These are phyloP conservation scores for Aureobasidium leucospermi DNA, from an alignment of 2,329 filamentous ascomycete genomes.

Conservation along the genomic window DNA sequence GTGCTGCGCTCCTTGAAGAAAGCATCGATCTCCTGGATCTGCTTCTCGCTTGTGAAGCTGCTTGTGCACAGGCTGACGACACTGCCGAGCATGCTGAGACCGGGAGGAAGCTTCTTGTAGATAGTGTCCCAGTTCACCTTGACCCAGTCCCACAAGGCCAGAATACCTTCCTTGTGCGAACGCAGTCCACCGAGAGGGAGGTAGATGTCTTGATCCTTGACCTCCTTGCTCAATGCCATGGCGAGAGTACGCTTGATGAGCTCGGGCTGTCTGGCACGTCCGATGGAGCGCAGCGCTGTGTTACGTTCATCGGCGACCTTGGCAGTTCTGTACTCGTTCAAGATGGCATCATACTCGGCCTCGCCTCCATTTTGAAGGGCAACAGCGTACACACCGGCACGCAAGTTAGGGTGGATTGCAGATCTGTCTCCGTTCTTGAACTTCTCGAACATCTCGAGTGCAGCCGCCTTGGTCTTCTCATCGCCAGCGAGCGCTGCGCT, in stretches of 20 bases:
- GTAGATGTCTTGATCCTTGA: conserved; percentile 93
- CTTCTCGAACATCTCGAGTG: conserved; percentile 84
- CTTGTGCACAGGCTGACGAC: conserved; percentile 77
- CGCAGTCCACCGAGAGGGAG: conserved; percentile 75
- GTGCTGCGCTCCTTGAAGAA: conserved; percentile 82
- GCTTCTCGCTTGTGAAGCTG: conserved; percentile 69
- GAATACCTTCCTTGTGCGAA: conserved; percentile 67
- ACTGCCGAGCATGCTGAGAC: conserved; percentile 73
- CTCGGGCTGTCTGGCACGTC: conserved; percentile 67
- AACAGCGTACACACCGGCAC: conserved; percentile 79
- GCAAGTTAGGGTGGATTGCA: conserved; percentile 87
- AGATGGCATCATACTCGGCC: conserved; percentile 74
- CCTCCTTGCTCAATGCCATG: conserved; percentile 67
- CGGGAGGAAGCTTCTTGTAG: conserved; percentile 74
- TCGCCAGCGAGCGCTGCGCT: conserved; percentile 76
- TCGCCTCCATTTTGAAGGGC: conserved; percentile 76
- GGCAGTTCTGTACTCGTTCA: conserved; percentile 68
- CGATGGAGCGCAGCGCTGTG: conserved; percentile 76
- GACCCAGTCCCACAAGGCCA: conserved; percentile 76
- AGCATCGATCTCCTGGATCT: conserved; percentile 65
- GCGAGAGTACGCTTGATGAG: conserved; percentile 75
- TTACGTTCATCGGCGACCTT: conserved; percentile 83
- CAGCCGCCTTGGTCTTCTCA: conserved; percentile 66
- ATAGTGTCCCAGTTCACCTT: conserved; percentile 83
- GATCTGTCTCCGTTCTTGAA: conserved; percentile 70